Base-by-base conservation (phyloP, 2,329 filamentous ascomycete genomes). In the Pseudopithomyces maydicus region DNA sequence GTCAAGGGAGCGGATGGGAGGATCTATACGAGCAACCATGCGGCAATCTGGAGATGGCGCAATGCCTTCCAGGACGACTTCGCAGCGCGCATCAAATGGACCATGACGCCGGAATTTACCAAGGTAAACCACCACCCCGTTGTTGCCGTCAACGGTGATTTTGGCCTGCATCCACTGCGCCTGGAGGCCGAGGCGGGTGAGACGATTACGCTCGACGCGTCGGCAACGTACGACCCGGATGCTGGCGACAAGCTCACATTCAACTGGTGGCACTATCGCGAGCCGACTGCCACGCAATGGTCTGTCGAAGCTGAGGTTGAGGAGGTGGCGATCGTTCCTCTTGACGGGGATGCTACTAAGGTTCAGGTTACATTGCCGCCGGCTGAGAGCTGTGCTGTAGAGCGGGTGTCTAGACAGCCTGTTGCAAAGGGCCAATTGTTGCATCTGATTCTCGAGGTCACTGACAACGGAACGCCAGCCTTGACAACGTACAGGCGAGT, bases 41-140 rank as follows among this genome's bases (percentile, higher is more conserved):
- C 81, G 2, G 81, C 80, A 0, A 79, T 84, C 32, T 84, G 82
- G 81, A 72, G 82, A n/a, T 84, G 81, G 82, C 68, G 81, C 14
- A 72, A 79, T 51, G 80, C 81, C 0, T 84, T 79, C 55, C 81
- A 84, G 66, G 78, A 80, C 46, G 81, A 84, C 53, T 84, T 80
- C 65, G 81, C 74, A 10, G 82, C 75, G 22, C 72, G 74, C 23
- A 82, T 81, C 63, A 79, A 77, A 63, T 84, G 74, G 83, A 81
- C 73, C 14, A 67, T 78, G 59, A 58, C 67, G 47, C 59, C 57
- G 11, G 77, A 78, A 14, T 60, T 73, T 22, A 56, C 58, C 14
- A 69, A 73, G 22, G 76, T 69, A 0, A 82, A 79, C 52, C 82
- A 84, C 60, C 79, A 79, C 36, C 82, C 82, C 0, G 75, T 83